phyloP scores from a whole-genome alignment of 768 basidiomycete genomes.

The Krasilnikovozyma curviuscula region DNA sequence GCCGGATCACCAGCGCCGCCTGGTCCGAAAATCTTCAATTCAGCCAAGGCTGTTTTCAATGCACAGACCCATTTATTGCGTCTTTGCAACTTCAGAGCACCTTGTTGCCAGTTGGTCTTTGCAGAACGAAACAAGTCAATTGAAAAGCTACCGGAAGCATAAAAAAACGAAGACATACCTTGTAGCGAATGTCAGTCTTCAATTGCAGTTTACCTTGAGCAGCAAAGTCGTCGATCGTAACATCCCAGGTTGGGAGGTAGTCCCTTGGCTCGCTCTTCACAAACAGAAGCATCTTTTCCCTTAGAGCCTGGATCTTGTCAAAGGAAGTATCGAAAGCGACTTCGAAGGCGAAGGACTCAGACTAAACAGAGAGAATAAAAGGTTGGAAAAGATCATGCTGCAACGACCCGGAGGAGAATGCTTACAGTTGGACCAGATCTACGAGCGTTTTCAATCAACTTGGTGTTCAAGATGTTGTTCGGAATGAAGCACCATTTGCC shows the following conservation, averaged over 20 bases:
- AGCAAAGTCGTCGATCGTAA: constrained; percentile 31
- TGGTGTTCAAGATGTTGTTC: constrained; percentile 26
- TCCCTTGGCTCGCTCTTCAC: constrained; percentile 51
- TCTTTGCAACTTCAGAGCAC: constrained; percentile 39
- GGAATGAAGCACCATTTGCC: constrained; percentile 27
- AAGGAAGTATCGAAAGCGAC: constrained; percentile 60
- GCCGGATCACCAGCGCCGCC: constrained; percentile 27
- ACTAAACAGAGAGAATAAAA: neutral
- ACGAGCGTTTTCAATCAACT: constrained; percentile 25
- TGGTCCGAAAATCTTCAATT: constrained; percentile 44
- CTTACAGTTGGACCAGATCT: constrained; percentile 46
- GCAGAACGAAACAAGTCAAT: neutral
- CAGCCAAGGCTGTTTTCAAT: constrained; percentile 46
- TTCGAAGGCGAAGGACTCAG: constrained; percentile 34
- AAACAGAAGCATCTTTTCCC: constrained; percentile 62
- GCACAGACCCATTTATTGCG: constrained; percentile 87
- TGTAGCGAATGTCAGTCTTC: constrained; percentile 64
- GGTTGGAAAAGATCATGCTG: neutral
- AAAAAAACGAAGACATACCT: neutral
- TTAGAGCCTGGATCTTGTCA: constrained; percentile 56
- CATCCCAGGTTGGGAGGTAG: constrained; percentile 55
- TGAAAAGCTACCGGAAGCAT: neutral
- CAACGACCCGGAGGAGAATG: constrained; percentile 31
- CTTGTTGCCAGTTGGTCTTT: constrained; percentile 66
- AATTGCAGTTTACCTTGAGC: constrained; percentile 60